Base-by-base conservation (phyloP, 371 early-diverging fungal genomes). In the Rhizopus sp. region DNA sequence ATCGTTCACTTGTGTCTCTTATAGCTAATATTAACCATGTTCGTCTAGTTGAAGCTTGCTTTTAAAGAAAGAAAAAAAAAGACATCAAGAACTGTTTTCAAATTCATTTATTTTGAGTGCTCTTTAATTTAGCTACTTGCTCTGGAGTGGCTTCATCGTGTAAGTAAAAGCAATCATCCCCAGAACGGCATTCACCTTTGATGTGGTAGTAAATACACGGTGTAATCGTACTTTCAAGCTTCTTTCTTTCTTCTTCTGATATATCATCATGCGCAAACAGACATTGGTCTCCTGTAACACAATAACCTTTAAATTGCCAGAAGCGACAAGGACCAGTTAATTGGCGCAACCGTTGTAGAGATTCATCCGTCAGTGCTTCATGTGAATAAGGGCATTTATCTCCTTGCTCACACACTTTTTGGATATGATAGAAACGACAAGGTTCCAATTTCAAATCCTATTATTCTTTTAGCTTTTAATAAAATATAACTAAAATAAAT, bases 261-360 rank as follows among this genome's bases (percentile, higher is more conserved):
- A 52, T 40, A 3, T 39, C 42, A 9, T 53, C 50, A 35, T 76
- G 77, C 3, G 65, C 62, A 15, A 73, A 76, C 1, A 59, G 32
- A 12, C 77, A 76, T 4, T 23, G 16, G 29, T 73, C 72, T 16
- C 68, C 73, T 16, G 31, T 52, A 8, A 59, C 71, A 41, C 77
- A 76, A 17, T 53, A 70, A 0, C 77, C 77, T 51, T 76, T 76
- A 7, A 73, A 55, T n/a, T 67, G 67, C 31, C 66, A 76, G 37
- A 64, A 76, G 17, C 69, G 60, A 23, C 77, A 76, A 2, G 67
- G 67, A 0, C 69, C 70, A 7, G 70, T 73, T 41, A 73, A 50
- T 0, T 13, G 17, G 1, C 60, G 62, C 4, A 76, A 55, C 12
- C 59, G 48, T 5, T 15, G 13, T 7, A 55, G 41, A n/a, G 33